A percentile compares a stretch with the other conserved stretches of the same genome.
Evolutionary conservation across 1,139 yeast genomes (phyloP).

Genomic region (Suhomyces bribrorum): DNA sequence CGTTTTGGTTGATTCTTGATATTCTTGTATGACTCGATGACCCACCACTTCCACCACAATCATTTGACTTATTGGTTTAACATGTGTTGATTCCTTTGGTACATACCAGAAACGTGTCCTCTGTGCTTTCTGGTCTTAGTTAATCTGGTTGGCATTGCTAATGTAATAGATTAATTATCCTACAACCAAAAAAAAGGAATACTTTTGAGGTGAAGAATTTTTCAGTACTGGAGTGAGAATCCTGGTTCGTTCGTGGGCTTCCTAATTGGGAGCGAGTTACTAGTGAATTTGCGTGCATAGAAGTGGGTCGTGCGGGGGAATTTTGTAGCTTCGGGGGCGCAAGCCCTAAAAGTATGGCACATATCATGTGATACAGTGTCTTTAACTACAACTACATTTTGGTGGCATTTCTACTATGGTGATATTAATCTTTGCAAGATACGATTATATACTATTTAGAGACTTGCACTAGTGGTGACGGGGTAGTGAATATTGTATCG

Average conservation of each 20-base stretch:
- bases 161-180: conserved; percentile 24
- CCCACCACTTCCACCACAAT: background rate
- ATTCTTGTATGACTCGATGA: conserved; percentile 1
- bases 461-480: no score
- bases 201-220: conserved; percentile 18
- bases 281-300: conserved; percentile 1
- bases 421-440: no score
- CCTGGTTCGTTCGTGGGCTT: conserved; percentile 2
- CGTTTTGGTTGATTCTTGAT: background rate
- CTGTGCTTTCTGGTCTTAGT: conserved; percentile 99
- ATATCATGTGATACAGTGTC: background rate
- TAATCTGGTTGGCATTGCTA: conserved; percentile 97
- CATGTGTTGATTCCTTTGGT: conserved; percentile 10
- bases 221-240: conserved; percentile 14
- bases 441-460: no score
- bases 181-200: conserved; percentile 15
- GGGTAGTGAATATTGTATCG: background rate
- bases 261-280: conserved; percentile 2
- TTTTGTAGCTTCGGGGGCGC: conserved; percentile 2
- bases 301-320: background rate
- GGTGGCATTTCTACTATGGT: no score
- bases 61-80: background rate
- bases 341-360: conserved; percentile 7
- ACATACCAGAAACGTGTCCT: conserved; percentile 99
- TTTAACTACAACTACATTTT: no score